Evolutionary conservation across 495 filamentous ascomycete species (phyloP).

Genomic region (Alectoria sarmentosa): DNA sequence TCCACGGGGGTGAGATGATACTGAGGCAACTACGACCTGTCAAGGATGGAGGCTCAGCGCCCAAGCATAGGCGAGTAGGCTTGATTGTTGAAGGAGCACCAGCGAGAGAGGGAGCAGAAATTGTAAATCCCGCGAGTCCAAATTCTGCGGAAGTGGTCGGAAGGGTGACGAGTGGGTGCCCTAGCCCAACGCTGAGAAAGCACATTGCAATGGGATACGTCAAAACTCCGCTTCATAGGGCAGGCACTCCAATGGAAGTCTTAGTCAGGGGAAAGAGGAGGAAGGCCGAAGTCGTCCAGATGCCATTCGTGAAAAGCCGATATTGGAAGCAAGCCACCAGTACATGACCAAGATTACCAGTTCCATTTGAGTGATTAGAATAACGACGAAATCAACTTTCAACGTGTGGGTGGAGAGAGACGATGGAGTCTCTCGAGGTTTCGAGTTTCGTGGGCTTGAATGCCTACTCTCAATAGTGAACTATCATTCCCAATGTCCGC

Average conservation of each 20-base stretch:
- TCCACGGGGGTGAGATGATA: conserved; percentile 70
- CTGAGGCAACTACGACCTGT: conserved; percentile 61
- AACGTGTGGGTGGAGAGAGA: neutral
- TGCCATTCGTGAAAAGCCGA: conserved; percentile 87
- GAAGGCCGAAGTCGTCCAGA: conserved; percentile 75
- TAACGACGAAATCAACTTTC: neutral
- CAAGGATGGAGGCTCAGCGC: conserved; percentile 61
- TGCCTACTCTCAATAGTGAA: neutral
- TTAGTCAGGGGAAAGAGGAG: conserved; percentile 74
- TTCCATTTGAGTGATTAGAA: neutral
- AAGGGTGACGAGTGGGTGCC: conserved; percentile 82
- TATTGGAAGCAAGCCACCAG: conserved; percentile 36
- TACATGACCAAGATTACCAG: conserved; percentile 20
- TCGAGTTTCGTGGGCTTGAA: neutral
- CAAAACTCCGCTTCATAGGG: conserved; percentile 72
- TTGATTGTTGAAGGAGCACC: conserved; percentile 80
- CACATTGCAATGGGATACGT: conserved; percentile 98
- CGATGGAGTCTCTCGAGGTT: neutral
- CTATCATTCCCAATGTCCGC: neutral
- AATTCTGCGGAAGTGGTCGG: conserved; percentile 34
- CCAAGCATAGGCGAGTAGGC: conserved; percentile 68
- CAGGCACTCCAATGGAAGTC: conserved; percentile 76
- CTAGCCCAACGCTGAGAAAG: conserved; percentile 72
- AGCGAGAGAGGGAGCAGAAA: conserved; percentile 79
- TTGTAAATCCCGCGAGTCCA: conserved; percentile 43